Conservation (phyloP, 2,329 filamentous ascomycete species). For the Penicillium digitatum region DNA sequence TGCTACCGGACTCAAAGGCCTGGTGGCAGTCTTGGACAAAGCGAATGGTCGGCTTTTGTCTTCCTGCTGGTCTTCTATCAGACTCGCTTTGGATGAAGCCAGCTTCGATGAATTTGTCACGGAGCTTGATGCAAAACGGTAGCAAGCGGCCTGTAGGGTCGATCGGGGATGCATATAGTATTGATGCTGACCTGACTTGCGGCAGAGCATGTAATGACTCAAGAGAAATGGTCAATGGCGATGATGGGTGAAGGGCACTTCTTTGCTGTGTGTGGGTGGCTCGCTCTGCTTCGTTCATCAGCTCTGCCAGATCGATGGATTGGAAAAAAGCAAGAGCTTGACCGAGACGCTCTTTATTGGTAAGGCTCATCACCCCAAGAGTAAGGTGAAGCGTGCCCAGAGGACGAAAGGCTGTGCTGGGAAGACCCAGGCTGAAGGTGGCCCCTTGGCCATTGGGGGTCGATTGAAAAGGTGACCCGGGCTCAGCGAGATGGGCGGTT, state of each 20-base stretch:
- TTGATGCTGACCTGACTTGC: conserved; percentile 33
- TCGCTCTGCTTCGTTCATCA: conserved; percentile 39
- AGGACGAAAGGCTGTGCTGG: conserved; percentile 66
- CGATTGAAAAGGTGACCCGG: not conserved
- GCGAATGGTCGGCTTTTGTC: not conserved
- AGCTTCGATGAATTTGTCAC: conserved; percentile 43
- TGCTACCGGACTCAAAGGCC: not conserved
- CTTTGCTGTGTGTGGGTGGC: conserved; percentile 6
- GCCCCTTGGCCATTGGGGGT: conserved; percentile 11
- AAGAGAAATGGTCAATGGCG: conserved; percentile 44
- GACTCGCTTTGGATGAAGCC: conserved; percentile 39
- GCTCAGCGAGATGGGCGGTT: conserved; percentile 24
- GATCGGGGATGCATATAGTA: conserved; percentile 40
- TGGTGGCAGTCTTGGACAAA: not conserved
- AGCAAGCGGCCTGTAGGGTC: conserved; percentile 41
- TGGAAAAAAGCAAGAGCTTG: conserved; percentile 46
- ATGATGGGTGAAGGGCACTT: not conserved
- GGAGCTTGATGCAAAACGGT: conserved; percentile 41
- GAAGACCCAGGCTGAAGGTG: conserved; percentile 50
- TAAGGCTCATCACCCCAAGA: conserved; percentile 77
- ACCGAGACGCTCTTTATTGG: conserved; percentile 47
- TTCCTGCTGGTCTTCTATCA: conserved; percentile 6
- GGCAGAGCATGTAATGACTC: conserved; percentile 41
- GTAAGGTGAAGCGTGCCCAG: conserved; percentile 80
- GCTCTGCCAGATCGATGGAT: conserved; percentile 42